Conservation (phyloP, 495 filamentous ascomycete genomes). For the Penicillium diatomitis region DNA sequence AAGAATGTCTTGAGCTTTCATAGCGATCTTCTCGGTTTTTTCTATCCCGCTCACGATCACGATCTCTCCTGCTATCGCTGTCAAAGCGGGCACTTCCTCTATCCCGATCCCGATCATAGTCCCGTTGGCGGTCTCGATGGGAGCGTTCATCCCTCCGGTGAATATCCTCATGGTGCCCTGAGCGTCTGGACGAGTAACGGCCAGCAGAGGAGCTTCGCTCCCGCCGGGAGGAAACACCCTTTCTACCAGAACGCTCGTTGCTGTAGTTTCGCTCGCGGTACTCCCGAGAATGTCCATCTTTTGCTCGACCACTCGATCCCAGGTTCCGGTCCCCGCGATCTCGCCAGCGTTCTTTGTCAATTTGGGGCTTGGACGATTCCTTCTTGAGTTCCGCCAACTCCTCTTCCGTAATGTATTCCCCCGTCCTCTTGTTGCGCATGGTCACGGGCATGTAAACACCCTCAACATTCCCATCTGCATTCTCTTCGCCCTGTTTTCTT, state of each 20-base stretch:
- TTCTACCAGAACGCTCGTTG: constrained; percentile 21
- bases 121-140: constrained; percentile 19
- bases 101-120: constrained; percentile 18
- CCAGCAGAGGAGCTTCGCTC: constrained; percentile 28
- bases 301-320: constrained; percentile 39
- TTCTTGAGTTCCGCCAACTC: constrained; percentile 46
- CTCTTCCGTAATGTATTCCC: constrained; percentile 55
- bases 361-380: constrained; percentile 23
- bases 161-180: constrained; percentile 26
- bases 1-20: constrained; percentile 27
- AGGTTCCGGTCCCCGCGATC: constrained; percentile 41
- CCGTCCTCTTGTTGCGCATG: constrained; percentile 56
- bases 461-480: constrained; percentile 30
- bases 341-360: constrained; percentile 38
- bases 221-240: constrained; percentile 25
- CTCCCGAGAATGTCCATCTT: constrained; percentile 17
- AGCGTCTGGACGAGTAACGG: constrained; percentile 24
- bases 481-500: constrained; percentile 36
- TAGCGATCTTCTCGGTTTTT: constrained; percentile 27
- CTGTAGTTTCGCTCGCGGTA: constrained; percentile 24
- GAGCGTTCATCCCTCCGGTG: constrained; percentile 22
- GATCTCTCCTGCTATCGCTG: constrained; percentile 25
- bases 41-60: constrained; percentile 24
- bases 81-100: constrained; percentile 18
- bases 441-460: constrained; percentile 58